These are phyloP conservation scores for Daldinia loculata DNA, from an alignment of 495 filamentous ascomycete species.

Conservation along the genomic window DNA sequence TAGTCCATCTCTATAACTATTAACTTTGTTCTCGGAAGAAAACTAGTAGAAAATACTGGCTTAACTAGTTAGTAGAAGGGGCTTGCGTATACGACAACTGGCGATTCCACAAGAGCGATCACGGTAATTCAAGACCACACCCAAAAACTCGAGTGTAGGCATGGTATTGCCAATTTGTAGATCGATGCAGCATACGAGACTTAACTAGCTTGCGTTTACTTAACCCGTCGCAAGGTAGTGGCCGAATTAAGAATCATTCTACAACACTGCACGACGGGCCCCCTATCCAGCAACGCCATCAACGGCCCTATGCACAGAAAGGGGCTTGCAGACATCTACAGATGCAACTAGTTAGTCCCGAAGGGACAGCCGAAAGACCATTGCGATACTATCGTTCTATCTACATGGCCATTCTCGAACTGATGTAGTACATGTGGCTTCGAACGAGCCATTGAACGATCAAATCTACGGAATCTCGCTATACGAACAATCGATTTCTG, in stretches of 20 bases:
- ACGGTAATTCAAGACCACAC: neutral
- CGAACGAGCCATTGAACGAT: neutral
- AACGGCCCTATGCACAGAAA: neutral
- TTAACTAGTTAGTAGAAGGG: neutral
- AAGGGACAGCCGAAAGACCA: neutral
- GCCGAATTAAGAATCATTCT: neutral
- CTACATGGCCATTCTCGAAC: neutral
- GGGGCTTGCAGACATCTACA: neutral
- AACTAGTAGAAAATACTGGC: neutral
- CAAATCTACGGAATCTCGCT: neutral
- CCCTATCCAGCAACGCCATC: constrained; percentile 1
- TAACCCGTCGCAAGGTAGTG: neutral
- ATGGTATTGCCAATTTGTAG: neutral
- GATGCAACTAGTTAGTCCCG: neutral
- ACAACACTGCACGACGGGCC: neutral
- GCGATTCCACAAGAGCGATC: neutral
- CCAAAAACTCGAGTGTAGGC: too few relatives aligned
- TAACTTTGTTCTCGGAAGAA: neutral
- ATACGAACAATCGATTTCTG: neutral
- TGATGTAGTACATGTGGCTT: neutral
- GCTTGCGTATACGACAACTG: neutral
- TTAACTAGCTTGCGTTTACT: neutral
- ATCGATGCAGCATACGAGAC: neutral
- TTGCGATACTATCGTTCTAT: neutral
- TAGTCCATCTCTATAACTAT: too few relatives aligned